A percentile compares a stretch with the other conserved stretches of the same genome.
Evolutionary conservation across 2,329 filamentous ascomycete species (phyloP).

Genomic region (Monosporascus cannonballus): DNA sequence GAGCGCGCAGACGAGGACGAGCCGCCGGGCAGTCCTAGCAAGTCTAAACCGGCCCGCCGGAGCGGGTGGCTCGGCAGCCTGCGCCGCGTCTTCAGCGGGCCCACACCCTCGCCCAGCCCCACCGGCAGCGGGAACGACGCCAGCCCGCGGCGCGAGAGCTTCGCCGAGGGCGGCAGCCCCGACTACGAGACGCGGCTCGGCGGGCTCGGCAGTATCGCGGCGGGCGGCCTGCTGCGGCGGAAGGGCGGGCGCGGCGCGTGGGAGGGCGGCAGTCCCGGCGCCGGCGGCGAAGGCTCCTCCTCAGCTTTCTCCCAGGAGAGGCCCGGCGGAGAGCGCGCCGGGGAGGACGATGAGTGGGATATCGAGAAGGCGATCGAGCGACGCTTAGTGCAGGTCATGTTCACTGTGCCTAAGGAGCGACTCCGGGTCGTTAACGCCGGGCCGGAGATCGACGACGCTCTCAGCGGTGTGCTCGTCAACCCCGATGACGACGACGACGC

Average conservation of each 20-base stretch:
- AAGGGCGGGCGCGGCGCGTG: constrained; percentile 52
- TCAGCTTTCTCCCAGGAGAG: constrained; percentile 9
- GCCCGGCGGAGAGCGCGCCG: constrained; percentile 15
- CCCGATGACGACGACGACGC: constrained; percentile 15
- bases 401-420: constrained; percentile 83
- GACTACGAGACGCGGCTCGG: constrained; percentile 38
- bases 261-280: constrained; percentile 30
- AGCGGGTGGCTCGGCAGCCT: constrained; percentile 59
- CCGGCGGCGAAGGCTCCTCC: constrained; percentile 23
- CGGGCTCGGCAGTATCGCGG: constrained; percentile 38
- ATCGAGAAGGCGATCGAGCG: constrained; percentile 67
- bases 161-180: constrained; percentile 29
- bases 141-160: constrained; percentile 25
- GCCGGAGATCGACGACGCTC: constrained; percentile 37
- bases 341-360: constrained; percentile 64
- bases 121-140: constrained; percentile 15
- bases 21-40: constrained; percentile 49
- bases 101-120: constrained; percentile 24
- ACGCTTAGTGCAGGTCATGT: constrained; percentile 76
- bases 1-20: constrained; percentile 23
- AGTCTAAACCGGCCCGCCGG: constrained; percentile 50
- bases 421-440: constrained; percentile 86
- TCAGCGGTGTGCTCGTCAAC: constrained; percentile 37
- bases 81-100: constrained; percentile 54
- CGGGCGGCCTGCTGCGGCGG: constrained; percentile 39